Base-by-base conservation (phyloP, 1,284 basidiomycete species). In the Gymnopus androsaceus region DNA sequence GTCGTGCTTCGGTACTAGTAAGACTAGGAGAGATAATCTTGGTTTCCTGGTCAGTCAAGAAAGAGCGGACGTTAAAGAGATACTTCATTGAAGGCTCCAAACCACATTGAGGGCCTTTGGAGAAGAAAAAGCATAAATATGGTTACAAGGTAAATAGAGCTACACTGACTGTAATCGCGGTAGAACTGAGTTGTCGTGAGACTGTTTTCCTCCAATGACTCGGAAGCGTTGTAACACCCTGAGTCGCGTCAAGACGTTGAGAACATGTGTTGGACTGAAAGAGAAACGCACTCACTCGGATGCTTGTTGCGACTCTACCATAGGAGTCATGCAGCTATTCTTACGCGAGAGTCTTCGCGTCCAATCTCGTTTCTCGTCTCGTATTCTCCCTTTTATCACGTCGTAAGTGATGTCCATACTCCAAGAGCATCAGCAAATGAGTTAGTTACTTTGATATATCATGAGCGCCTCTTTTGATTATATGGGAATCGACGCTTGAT, bases 31-130 rank as follows among this genome's bases (percentile, higher is more conserved):
- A 44, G 23, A n/a, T 86, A 69, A 0, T 83, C 82, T 3, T 63
- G 53, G 3, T 84, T 58, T 83, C 84, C 3, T 67, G 63, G 40
- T 76, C 66, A 0, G 84, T 84, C 66, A 84, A 87, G 69, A 87
- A 86, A 0, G 81, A 84, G 0, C 83, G 75, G 4, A 80, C 76
- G 56, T 86, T 85, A 67, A 82, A 83, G 0, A 83, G 82, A 49
- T 79, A 82, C 37, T 73, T 74, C 68, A 79, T 66, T 0, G 77
- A 78, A 0, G 84, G 85, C 48, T 80, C 79, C 82, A 84, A 84
- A 6, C 82, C 17, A 87, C 82, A 58, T 87, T 87, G 51, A 86
- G 64, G 0, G 84, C 81, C 79, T 84, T 51, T 15, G 4, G n/a
- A n/a, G n/a, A n/a, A n/a, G 28, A 6, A 17, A 31, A 21, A 41